phyloP scores from a whole-genome alignment of 192 early-diverging fungal genomes.

The Coemansia aciculifera region DNA sequence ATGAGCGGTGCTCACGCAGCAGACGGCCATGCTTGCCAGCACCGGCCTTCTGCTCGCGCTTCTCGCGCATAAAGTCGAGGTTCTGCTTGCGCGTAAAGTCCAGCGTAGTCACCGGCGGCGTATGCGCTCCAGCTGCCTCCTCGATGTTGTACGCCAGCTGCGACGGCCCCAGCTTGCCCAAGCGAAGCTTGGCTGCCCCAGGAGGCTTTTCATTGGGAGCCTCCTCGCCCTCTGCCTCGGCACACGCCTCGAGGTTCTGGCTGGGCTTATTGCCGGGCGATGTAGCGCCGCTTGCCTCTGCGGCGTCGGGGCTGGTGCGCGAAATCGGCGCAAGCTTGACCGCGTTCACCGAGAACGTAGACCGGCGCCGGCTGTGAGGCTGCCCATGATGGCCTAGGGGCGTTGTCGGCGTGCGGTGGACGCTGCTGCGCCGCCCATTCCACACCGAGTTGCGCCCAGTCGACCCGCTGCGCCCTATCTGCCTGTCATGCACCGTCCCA shows the following conservation, averaged over 20 bases:
- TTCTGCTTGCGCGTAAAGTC: slow-evolving; percentile 55
- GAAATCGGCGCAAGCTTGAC: slow-evolving; percentile 52
- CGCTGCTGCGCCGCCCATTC: slow-evolving; percentile 54
- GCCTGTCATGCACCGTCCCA: slow-evolving; percentile 21
- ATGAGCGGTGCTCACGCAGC: slow-evolving; percentile 21
- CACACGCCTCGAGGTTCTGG: slow-evolving; percentile 16
- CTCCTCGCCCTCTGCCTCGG: slow-evolving; percentile 18
- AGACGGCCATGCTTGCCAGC: slow-evolving; percentile 44
- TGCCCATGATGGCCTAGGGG: slow-evolving; percentile 49
- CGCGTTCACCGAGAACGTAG: slow-evolving; percentile 44
- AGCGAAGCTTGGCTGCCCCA: neutral
- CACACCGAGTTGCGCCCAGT: slow-evolving; percentile 42
- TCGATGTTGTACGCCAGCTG: slow-evolving; percentile 50
- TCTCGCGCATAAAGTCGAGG: slow-evolving; percentile 42
- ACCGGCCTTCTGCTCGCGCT: slow-evolving; percentile 40
- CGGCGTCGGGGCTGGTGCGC: slow-evolving; percentile 24
- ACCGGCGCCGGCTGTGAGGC: slow-evolving; percentile 53
- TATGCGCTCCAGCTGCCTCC: slow-evolving; percentile 46
- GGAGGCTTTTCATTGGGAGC: neutral
- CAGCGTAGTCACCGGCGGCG: slow-evolving; percentile 46
- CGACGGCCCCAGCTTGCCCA: slow-evolving; percentile 32
- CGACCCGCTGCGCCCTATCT: slow-evolving; percentile 37
- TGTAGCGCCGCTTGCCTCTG: slow-evolving; percentile 9
- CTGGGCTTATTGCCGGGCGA: slow-evolving; percentile 8
- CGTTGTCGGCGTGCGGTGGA: slow-evolving; percentile 50